Conservation (phyloP, 208 protist species). For the Leptomonas seymouri region DNA sequence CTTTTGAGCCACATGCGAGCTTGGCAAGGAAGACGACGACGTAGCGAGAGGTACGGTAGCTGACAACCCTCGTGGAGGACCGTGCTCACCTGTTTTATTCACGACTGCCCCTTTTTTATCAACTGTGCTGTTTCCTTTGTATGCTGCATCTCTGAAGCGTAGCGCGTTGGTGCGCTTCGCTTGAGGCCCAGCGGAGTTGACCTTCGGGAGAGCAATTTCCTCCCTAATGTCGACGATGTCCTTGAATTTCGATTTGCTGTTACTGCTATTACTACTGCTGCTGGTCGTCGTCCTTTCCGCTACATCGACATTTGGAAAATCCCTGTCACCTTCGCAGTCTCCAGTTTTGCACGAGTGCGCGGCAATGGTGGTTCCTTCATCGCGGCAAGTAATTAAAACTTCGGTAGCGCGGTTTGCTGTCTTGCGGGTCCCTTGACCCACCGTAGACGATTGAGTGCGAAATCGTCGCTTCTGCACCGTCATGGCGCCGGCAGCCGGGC, state of each 20-base stretch:
- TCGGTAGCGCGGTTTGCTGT: not conserved
- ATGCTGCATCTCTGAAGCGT: too few species aligned
- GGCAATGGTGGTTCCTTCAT: not conserved
- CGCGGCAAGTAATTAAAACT: not conserved
- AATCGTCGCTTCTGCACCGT: constrained; percentile 6
- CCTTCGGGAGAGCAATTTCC: too few species aligned
- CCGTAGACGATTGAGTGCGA: constrained; percentile 12
- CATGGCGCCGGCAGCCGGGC: not conserved
- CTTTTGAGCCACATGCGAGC: not conserved
- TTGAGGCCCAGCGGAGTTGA: too few species aligned
- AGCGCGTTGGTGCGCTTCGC: too few species aligned
- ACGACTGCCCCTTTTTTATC: too few species aligned
- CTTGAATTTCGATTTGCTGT: not conserved
- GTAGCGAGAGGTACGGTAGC: not conserved
- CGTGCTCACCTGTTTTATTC: not conserved
- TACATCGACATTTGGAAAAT: not conserved
- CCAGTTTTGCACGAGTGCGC: not conserved
- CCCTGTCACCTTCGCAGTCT: not conserved
- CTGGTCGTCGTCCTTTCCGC: not conserved
- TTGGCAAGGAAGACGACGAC: not conserved
- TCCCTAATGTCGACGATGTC: not conserved
- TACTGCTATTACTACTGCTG: not conserved
- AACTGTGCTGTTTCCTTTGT: too few species aligned
- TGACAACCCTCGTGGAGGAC: not conserved
- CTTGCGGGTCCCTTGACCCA: not conserved